Base-by-base conservation (phyloP, 768 basidiomycete genomes). In the Tylopilus felleus region DNA sequence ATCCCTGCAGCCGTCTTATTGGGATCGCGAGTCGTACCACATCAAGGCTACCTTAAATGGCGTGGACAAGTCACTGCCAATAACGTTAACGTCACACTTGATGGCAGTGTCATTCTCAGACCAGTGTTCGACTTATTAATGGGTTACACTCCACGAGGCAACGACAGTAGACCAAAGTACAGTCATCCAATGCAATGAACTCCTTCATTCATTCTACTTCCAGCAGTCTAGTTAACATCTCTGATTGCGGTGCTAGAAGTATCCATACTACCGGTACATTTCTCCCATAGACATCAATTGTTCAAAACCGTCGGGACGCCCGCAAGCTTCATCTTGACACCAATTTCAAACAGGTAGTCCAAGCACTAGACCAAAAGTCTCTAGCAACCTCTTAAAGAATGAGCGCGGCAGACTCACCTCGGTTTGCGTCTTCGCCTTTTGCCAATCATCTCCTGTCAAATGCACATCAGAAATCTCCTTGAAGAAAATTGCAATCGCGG, bases 301-400 rank as follows among this genome's bases (percentile, higher is more conserved):
- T 65, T 66, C 42, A 73, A 49, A n/a, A 75, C 74, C 1, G 83
- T 82, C 7, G 77, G 77, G 9, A 87, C 60, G 2, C 82, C 82
- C 0, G 83, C 83, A 36, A 81, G 69, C 64, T 81, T 86, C 88
- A 90, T 89, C 72, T 87, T 89, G 49, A 92, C 89, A 12, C 81
- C 86, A 47, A 94, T 84, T 67, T 95, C 93, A 60, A 94, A 92
- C 17, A 95, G 77, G 71, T 94, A 95, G 66, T 95, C 93, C 28
- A 94, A 79, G 68, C 93, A 95, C 85, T 90, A 60, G 16, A 1
- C 39, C 33, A 49, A 22, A 4, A 38, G 4, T 13, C 23, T 19
- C 49, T 19, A 49, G 16, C 28, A 23, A 21, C 23, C 5, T 14
- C 19, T 29, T 7, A n/a, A 5, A n/a, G 28, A 45, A 21, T n/a